phyloP scores from a whole-genome alignment of 495 filamentous ascomycete genomes.

The Talaromyces borbonicus region DNA sequence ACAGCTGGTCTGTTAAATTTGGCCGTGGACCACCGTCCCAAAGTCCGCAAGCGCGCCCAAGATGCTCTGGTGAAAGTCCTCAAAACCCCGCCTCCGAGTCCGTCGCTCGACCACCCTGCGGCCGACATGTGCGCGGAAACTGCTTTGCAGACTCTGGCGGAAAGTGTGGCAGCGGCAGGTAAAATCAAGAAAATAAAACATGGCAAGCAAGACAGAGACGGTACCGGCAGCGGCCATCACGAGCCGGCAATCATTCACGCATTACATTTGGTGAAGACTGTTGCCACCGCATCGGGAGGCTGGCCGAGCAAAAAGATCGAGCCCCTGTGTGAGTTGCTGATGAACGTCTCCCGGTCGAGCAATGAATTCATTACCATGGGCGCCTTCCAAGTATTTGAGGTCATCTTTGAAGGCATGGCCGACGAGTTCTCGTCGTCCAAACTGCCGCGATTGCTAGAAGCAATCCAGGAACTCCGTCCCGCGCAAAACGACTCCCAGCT shows the following conservation, averaged over 20 bases:
- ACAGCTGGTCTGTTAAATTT: constrained; percentile 78
- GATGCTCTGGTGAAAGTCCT: constrained; percentile 80
- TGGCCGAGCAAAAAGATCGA: constrained; percentile 98
- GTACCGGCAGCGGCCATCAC: constrained; percentile 47
- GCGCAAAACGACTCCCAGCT: constrained; percentile 86
- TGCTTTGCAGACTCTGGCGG: constrained; percentile 63
- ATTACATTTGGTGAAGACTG: constrained; percentile 78
- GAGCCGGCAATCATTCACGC: constrained; percentile 84
- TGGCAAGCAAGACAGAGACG: constrained; percentile 33
- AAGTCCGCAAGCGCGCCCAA: constrained; percentile 89
- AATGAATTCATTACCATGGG: constrained; percentile 94
- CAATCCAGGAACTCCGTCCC: constrained; percentile 80
- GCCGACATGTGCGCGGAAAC: constrained; percentile 93
- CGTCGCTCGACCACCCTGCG: constrained; percentile 83
- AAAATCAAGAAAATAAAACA: constrained; percentile 55
- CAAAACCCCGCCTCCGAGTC: constrained; percentile 73
- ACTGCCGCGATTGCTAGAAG: constrained; percentile 75
- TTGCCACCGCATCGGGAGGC: constrained; percentile 75
- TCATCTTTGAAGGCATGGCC: constrained; percentile 84
- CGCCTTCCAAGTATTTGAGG: constrained; percentile 93
- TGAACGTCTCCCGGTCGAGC: constrained; percentile 75
- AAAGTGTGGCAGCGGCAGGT: constrained; percentile 51
- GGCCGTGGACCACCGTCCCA: constrained; percentile 80
- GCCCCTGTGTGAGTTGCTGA: constrained; percentile 73
- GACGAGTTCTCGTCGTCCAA: constrained; percentile 80